Evolutionary conservation across 352 stramenopile species (phyloP), one percentile per base, ranked within the genome.

Genomic region (Globisporangium barbulae): DNA sequence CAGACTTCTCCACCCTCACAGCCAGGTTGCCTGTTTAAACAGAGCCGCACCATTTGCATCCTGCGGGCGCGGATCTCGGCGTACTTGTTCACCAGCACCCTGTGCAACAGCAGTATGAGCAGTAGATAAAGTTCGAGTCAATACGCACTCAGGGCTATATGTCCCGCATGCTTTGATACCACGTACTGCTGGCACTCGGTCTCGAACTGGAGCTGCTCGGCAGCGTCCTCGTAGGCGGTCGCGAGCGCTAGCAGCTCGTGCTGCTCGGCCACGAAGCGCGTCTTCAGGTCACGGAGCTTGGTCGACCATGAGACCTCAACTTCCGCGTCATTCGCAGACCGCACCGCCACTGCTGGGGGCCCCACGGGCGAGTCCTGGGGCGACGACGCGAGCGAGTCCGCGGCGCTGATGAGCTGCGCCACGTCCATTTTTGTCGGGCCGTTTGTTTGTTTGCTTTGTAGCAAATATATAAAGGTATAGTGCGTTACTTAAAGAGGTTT

Each of bases 81-180:
- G 6, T 76, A 62, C 55, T 89, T 84, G 7, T 80, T 55, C 28
- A 78, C 63, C 58, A 89, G 64, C 42, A 82, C 69, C 15, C 73
- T 83, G 50, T 13, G 5, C 47, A 37, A 56, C 7, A 35, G 9
- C 37, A 53, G 41, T 47, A 28, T 45, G 30, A 41, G 8, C 1
- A 56, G 30, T 49, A 49, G 8, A 42, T 52, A n/a, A 35, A 22
- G 5, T 33, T 53, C n/a, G 10, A 8, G 12, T 12, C 22, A n/a
- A 35, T 31, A 9, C 17, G 6, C 12, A 10, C 10, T 2, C 2
- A 1, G 22, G 12, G 3, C 22, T 54, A 17, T 28, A 53, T 8
- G 8, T 28, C 42, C 9, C 37, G n/a, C 9, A 30, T 19, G 12
- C 12, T 41, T 19, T 22, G 12, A 33, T 15, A 21, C 17, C 3